phyloP scores from a whole-genome alignment of 148 eudicot genomes.

The Talinum fruticosum region DNA sequence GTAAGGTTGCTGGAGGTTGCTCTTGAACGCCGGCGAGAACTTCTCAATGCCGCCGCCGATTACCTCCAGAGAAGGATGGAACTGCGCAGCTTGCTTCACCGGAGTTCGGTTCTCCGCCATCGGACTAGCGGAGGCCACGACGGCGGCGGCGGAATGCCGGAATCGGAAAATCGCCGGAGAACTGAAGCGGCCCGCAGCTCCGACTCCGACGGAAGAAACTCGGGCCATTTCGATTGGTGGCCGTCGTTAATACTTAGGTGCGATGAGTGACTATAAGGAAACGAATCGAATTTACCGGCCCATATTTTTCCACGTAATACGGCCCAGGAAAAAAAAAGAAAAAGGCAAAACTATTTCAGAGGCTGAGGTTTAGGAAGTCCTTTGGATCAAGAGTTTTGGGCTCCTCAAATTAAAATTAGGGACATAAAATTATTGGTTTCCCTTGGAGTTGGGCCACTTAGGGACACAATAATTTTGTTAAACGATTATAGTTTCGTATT shows the following conservation, averaged over 20 bases:
- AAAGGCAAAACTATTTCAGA: background rate
- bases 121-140: background rate
- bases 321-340: background rate
- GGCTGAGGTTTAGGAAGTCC: background rate
- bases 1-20: slow-evolving; percentile 50
- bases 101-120: background rate
- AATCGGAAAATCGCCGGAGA: background rate
- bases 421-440: too few relatives aligned
- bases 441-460: too few relatives aligned
- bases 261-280: background rate
- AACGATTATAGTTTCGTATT: too few relatives aligned
- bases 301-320: background rate
- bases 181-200: background rate
- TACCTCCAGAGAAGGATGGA: slow-evolving; percentile 64
- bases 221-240: background rate
- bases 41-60: slow-evolving; percentile 52
- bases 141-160: background rate
- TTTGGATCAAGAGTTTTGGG: too few relatives aligned
- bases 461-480: too few relatives aligned
- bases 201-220: background rate
- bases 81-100: background rate
- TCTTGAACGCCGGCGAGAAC: slow-evolving; percentile 46
- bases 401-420: too few relatives aligned
- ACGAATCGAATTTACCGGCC: background rate
- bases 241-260: background rate